Evolutionary conservation across 78 protist genomes (phyloP).

Genomic region (Mantamonas sphyraenae): DNA sequence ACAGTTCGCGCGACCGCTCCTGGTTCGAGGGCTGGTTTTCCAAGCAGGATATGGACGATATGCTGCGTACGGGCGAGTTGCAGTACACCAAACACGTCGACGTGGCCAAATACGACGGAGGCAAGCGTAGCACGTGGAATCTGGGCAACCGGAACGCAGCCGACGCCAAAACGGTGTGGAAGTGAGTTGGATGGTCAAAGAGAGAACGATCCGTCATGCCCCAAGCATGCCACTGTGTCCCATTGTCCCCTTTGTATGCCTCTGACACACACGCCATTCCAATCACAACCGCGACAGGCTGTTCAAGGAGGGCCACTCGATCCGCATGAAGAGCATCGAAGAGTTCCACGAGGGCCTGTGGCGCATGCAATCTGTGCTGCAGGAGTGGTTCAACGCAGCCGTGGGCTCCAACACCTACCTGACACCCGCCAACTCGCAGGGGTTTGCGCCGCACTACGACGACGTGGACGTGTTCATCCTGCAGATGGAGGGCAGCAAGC

Average conservation of each 20-base stretch:
- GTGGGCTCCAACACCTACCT: constrained; percentile 76
- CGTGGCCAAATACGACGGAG: constrained; percentile 41
- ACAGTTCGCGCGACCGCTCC: not conserved
- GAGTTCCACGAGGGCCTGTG: constrained; percentile 37
- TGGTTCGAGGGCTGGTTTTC: constrained; percentile 40
- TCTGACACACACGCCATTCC: not conserved
- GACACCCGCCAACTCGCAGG: constrained; percentile 77
- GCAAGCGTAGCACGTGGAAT: constrained; percentile 37
- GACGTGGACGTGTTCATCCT: constrained; percentile 82
- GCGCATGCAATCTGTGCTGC: constrained; percentile 33
- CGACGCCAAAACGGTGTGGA: constrained; percentile 27
- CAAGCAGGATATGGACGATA: constrained; percentile 28
- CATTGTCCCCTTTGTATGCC: not conserved
- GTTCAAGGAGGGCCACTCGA: constrained; percentile 42
- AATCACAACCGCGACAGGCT: not conserved
- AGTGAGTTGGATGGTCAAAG: not conserved
- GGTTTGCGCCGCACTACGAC: constrained; percentile 91
- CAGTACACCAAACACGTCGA: constrained; percentile 46
- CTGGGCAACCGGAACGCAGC: constrained; percentile 15
- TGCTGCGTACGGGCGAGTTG: constrained; percentile 23
- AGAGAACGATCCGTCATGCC: not conserved
- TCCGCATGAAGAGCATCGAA: constrained; percentile 59
- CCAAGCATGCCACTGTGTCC: constrained; percentile 4
- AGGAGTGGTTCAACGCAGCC: constrained; percentile 46
- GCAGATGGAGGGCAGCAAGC: constrained; percentile 76